Conservation (phyloP, 2,329 filamentous ascomycete species). For the Tolypocladium ovalisporum region DNA sequence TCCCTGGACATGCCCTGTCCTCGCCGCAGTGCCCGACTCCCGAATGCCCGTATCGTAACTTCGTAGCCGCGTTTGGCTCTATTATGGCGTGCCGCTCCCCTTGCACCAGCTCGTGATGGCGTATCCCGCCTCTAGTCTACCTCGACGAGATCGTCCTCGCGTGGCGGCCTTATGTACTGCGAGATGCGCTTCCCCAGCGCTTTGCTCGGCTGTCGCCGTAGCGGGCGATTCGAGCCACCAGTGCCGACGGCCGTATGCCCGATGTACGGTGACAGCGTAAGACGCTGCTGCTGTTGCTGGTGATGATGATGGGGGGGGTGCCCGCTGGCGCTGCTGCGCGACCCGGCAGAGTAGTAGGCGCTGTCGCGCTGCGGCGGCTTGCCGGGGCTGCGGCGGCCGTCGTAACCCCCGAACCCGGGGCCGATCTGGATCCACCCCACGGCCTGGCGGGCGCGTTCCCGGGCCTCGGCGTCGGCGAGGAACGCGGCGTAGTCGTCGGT, state of each 20-base stretch:
- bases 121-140: neutral
- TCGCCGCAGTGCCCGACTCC: neutral
- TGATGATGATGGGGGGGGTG: neutral
- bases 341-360: slow-evolving; percentile 4
- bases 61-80: neutral
- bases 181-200: slow-evolving; percentile 5
- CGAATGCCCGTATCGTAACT: neutral
- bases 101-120: neutral
- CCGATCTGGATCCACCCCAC: neutral
- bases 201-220: slow-evolving; percentile 1
- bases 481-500: slow-evolving; percentile 13
- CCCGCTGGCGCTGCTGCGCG: slow-evolving; percentile 3
- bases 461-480: slow-evolving; percentile 8
- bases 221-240: neutral
- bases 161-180: slow-evolving; percentile 9
- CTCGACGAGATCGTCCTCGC: neutral
- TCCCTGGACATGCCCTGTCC: neutral
- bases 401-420: neutral
- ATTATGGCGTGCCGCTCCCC: neutral
- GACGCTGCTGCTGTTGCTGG: neutral
- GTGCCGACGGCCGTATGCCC: neutral
- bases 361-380: slow-evolving; percentile 1
- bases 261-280: neutral
- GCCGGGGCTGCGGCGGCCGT: neutral
- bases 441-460: slow-evolving; percentile 1